Evolutionary conservation across 352 stramenopile genomes (phyloP).

Genomic region (Globisporangium irregulare): DNA sequence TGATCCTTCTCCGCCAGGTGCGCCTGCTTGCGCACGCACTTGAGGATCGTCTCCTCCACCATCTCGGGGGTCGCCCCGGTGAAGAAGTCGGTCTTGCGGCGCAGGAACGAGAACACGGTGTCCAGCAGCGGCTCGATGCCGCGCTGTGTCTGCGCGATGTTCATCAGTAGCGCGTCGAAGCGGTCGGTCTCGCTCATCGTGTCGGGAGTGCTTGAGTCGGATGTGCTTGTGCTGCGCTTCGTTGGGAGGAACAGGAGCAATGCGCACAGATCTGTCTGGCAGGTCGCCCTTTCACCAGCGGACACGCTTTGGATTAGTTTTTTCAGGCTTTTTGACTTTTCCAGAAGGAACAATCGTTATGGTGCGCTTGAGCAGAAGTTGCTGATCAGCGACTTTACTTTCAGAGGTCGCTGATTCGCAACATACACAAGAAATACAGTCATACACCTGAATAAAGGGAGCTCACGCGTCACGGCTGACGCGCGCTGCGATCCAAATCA

Average conservation of each 20-base stretch:
- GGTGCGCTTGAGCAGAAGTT: neutral
- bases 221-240: slow-evolving; percentile 6
- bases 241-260: neutral
- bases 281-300: slow-evolving; percentile 7
- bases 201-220: neutral
- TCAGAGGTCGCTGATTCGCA: neutral
- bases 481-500: slow-evolving; percentile 4
- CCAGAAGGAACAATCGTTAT: slow-evolving; percentile 7
- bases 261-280: neutral
- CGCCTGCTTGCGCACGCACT: slow-evolving; percentile 91
- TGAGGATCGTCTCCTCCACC: slow-evolving; percentile 85
- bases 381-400: neutral
- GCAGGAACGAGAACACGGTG: slow-evolving; percentile 97
- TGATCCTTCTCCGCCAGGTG: slow-evolving; percentile 81
- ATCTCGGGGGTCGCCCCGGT: slow-evolving; percentile 77
- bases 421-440: neutral
- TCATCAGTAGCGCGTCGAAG: slow-evolving; percentile 96
- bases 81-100: slow-evolving; percentile 99
- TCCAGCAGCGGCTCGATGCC: slow-evolving; percentile 98
- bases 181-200: slow-evolving; percentile 70
- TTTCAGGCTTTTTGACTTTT: neutral
- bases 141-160: slow-evolving; percentile 94
- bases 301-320: neutral
- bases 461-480: neutral
- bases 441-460: neutral